Evolutionary conservation across 768 basidiomycete species (phyloP), one percentile per base, ranked within the genome.

Genomic region (Tylopilus plumbeoviolaceoides): DNA sequence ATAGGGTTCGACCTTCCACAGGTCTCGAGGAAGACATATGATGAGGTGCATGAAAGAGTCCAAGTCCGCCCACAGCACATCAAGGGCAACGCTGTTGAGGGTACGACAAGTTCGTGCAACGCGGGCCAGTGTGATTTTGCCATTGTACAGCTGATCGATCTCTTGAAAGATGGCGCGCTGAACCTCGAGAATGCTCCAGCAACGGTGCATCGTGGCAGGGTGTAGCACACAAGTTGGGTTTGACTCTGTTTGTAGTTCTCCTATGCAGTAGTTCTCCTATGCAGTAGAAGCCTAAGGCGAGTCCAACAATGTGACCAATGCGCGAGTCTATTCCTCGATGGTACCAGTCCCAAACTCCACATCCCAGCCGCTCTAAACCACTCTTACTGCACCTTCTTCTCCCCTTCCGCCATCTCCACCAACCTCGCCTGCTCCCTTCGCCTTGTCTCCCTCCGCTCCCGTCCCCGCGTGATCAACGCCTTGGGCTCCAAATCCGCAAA

Each of bases 401-500:
- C 70, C 43, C 5, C 61, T 1, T n/a, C 57, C 12, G 49, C 30
- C 23, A n/a, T 45, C 35, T 58, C 64, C 35, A 55, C 65, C 42
- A 50, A 17, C 60, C 55, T 68, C 55, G 63, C 70, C 69, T 78
- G 75, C 64, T 72, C 73, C 47, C 62, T 70, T 46, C 81, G 72
- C 51, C 85, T 73, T 64, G 70, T 72, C 69, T 91, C 90, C 55
- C 89, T 74, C 28, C 94, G 77, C 62, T 94, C 91, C 41, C 88
- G 75, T 4, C 94, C 94, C 5, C 85, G 79, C 1, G 89, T 92
- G 45, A 98, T 77, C 78, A 98, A 83, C 41, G 77, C 71, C 65
- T 87, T 90, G 3, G 94, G 93, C 63, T 91, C 87, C 18, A 95
- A 75, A 60, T 91, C 84, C 11, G 94, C 93, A 68, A 98, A 95